Base-by-base conservation (phyloP, 176 grass and related monocot genomes). In the Panicum miliaceum region DNA sequence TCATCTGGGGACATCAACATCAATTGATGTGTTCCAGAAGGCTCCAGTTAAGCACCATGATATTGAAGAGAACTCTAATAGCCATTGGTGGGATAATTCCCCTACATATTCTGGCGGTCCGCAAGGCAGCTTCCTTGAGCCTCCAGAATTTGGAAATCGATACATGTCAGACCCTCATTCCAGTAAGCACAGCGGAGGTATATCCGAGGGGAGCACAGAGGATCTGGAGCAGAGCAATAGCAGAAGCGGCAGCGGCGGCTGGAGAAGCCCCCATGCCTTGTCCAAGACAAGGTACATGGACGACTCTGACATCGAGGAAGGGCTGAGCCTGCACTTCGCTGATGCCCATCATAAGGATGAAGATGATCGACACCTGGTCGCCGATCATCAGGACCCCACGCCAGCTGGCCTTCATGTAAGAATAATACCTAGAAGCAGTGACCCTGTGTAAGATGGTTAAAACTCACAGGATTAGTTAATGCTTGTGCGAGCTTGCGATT, bases 381-480 rank as follows among this genome's bases (percentile, higher is more conserved):
- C 69, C n/a, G 81, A 93, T 78, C 61, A 77, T 62, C 86, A 85
- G 16, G 86, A 82, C 11, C 7, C 69, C 27, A 64, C 42, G 7
- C 84, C 64, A 43, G 65, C 71, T 26, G 84, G 84, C 67, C 89
- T 99, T 66, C 88, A 78, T 70, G 96, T 99, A 76, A 86, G 93
- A 83, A 99, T 99, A 86, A 90, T 99, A 76, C 96, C 96, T 38
- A 92, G 96, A 76, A 99, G 96, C 84, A 99, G 89, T 81, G 96
- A 99, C 88, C 96, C 93, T 15, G 78, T 99, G 63, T 96, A 97
- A 81, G 18, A 52, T 81, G 27, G 6, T 43, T 68, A 83, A 53
- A 53, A 67, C 40, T 73, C 23, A 26, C 51, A 64, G 66, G 56
- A 75, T n/a, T 75, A 80, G 83, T 27, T 52, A 15, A 58, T 83